These are phyloP conservation scores for Eucalyptus grandis DNA, from an alignment of 345 rosid species.

Conservation along the genomic window DNA sequence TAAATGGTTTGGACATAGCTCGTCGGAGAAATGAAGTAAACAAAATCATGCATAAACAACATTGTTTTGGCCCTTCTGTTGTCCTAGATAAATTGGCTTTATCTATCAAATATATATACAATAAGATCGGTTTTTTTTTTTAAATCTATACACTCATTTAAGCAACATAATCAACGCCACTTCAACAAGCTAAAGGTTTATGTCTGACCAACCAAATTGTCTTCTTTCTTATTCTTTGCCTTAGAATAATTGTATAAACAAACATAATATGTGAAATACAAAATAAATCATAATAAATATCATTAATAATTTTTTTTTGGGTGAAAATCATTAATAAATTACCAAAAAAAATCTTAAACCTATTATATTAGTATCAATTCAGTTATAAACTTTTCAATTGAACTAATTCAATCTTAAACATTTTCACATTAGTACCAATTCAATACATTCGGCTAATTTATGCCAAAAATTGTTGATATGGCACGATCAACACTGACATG, in stretches of 20 bases:
- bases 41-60: not conserved
- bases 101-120: not conserved
- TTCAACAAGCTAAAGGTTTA: not conserved
- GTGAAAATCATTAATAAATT: no score
- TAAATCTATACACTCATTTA: not conserved
- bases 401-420: no score
- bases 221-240: not conserved
- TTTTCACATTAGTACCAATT: no score
- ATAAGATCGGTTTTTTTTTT: not conserved
- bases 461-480: no score
- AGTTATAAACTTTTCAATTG: no score
- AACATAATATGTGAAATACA: not conserved
- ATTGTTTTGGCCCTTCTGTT: not conserved
- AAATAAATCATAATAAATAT: not conserved
- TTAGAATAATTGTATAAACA: not conserved
- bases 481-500: no score
- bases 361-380: no score
- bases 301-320: no score
- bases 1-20: not conserved
- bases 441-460: no score
- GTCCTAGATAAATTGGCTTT: not conserved
- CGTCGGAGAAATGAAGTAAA: not conserved
- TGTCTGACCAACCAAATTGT: not conserved
- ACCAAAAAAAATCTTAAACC: no score
- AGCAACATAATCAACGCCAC: not conserved